Evolutionary conservation across 1,284 basidiomycete species (phyloP).

Genomic region (Ganoderma sinense): DNA sequence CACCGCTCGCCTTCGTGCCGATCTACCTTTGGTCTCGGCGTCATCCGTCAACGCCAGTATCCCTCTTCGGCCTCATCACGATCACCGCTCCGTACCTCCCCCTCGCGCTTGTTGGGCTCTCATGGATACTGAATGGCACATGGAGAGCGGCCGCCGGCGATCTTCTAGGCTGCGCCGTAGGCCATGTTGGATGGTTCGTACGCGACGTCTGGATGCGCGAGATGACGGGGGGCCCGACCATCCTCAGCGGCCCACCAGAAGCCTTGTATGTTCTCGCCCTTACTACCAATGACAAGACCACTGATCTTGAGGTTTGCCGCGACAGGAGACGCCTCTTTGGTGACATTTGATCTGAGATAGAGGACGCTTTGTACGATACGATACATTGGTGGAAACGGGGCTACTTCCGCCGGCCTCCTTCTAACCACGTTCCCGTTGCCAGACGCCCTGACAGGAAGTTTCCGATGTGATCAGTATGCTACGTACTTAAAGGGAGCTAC

Average conservation of each 20-base stretch:
- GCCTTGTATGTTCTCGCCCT: slow-evolving; percentile 68
- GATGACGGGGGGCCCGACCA: slow-evolving; percentile 79
- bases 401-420: not conserved
- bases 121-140: slow-evolving; percentile 90
- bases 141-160: slow-evolving; percentile 88
- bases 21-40: slow-evolving; percentile 97
- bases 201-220: slow-evolving; percentile 96
- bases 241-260: slow-evolving; percentile 82
- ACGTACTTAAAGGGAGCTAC: not conserved
- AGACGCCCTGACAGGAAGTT: not conserved
- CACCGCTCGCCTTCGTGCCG: slow-evolving; percentile 89
- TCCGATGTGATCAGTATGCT: not conserved
- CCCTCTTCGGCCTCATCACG: slow-evolving; percentile 92
- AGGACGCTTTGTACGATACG: not conserved
- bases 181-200: slow-evolving; percentile 93
- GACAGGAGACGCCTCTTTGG: slow-evolving; percentile 72
- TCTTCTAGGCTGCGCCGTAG: slow-evolving; percentile 88
- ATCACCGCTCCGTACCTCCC: slow-evolving; percentile 97
- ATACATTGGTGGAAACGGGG: slow-evolving; percentile 6
- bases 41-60: slow-evolving; percentile 94
- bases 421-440: not conserved
- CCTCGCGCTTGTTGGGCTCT: slow-evolving; percentile 87
- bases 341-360: slow-evolving; percentile 46
- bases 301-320: slow-evolving; percentile 14
- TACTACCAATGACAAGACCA: not conserved